Evolutionary conservation across 1,284 basidiomycete genomes (phyloP).

Genomic region (Trametes versicolor): DNA sequence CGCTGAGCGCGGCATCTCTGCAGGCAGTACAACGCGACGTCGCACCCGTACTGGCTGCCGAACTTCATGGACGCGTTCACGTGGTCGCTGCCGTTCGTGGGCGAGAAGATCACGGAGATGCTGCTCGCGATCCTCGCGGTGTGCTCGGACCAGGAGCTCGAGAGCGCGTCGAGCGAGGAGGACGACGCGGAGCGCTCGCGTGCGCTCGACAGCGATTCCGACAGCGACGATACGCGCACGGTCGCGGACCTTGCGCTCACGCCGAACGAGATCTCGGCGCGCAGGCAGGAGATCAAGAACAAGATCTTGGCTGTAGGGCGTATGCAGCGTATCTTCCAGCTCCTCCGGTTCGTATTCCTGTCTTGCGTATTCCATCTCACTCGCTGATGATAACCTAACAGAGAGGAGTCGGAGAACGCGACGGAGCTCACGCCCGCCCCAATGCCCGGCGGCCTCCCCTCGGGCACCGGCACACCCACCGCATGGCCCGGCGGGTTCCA

Average conservation of each 20-base stretch:
- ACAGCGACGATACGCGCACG: conserved; percentile 50
- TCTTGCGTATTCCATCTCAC: neutral
- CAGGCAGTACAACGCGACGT: conserved; percentile 90
- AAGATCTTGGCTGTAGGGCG: conserved; percentile 95
- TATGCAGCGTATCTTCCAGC: conserved; percentile 92
- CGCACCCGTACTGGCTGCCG: conserved; percentile 93
- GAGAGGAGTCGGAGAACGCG: conserved; percentile 94
- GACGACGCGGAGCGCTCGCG: conserved; percentile 43
- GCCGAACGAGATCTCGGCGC: conserved; percentile 54
- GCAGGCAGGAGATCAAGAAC: conserved; percentile 89
- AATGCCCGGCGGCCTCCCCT: conserved; percentile 38
- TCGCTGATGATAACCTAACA: conserved; percentile 43
- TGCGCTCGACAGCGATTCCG: conserved; percentile 34
- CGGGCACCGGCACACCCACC: conserved; percentile 56
- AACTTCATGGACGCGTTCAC: conserved; percentile 99
- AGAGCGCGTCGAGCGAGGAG: conserved; percentile 58
- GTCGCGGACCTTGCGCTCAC: conserved; percentile 47
- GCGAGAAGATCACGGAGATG: conserved; percentile 98
- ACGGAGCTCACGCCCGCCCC: conserved; percentile 72
- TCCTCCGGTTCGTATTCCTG: conserved; percentile 72
- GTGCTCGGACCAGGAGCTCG: conserved; percentile 95
- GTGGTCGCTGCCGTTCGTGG: conserved; percentile 98
- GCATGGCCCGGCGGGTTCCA: conserved; percentile 51
- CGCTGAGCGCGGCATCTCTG: neutral
- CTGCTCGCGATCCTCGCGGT: conserved; percentile 93